Evolutionary conservation across 805 yeast species (phyloP).

Genomic region (Lachancea mirantina): DNA sequence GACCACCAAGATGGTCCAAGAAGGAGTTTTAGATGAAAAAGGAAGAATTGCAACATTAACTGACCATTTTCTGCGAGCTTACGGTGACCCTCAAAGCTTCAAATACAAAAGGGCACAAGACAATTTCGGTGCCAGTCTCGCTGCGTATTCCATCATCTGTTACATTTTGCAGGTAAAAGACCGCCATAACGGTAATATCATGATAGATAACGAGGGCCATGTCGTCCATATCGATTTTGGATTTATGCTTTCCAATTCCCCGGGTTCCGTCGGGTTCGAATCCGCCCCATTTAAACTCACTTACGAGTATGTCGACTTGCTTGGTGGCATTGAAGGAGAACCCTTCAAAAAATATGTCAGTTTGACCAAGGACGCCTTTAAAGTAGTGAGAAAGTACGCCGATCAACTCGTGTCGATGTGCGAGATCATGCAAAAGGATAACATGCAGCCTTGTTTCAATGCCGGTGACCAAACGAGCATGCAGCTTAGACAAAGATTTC

Average conservation of each 20-base stretch:
- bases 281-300: conserved; percentile 96
- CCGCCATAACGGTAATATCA: conserved; percentile 94
- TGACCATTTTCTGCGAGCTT: conserved; percentile 73
- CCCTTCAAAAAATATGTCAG: conserved; percentile 53
- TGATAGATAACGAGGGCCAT: conserved; percentile 95
- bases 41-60: conserved; percentile 61
- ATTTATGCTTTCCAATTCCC: conserved; percentile 83
- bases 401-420: conserved; percentile 76
- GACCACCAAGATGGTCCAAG: conserved; percentile 62
- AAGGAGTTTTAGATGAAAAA: conserved; percentile 56
- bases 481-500: conserved; percentile 74
- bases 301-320: conserved; percentile 75
- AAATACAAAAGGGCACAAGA: conserved; percentile 71
- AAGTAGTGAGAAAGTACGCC: conserved; percentile 61
- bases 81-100: conserved; percentile 53
- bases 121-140: conserved; percentile 78
- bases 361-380: conserved; percentile 66
- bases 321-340: conserved; percentile 71
- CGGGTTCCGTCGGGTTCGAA: conserved; percentile 95
- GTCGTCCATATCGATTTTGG: conserved; percentile 95
- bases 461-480: conserved; percentile 80
- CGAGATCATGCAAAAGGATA: conserved; percentile 89
- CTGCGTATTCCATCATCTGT: conserved; percentile 87
- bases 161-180: conserved; percentile 89
- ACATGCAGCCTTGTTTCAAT: conserved; percentile 83